A percentile compares a stretch with the other conserved stretches of the same genome.
phyloP scores from a whole-genome alignment of 345 rosid genomes.

The Passiflora organensis region DNA sequence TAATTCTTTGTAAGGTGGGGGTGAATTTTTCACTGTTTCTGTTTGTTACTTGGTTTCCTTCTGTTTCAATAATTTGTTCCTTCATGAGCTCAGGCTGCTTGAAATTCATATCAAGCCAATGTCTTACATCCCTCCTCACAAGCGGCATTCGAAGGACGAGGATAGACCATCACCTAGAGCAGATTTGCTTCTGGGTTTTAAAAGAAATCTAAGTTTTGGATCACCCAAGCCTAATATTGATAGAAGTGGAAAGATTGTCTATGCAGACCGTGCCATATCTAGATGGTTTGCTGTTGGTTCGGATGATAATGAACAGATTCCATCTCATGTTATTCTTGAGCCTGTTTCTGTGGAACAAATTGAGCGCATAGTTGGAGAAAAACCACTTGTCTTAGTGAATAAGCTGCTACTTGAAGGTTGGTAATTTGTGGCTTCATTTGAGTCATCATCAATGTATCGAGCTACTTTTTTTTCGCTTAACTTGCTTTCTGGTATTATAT shows the following conservation, averaged over 20 bases:
- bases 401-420: constrained; percentile 24
- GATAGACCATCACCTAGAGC: constrained; percentile 28
- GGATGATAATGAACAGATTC: constrained; percentile 28
- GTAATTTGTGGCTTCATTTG: constrained; percentile 4
- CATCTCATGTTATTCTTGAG: constrained; percentile 30
- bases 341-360: constrained; percentile 28
- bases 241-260: constrained; percentile 27
- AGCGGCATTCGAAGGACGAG: constrained; percentile 37
- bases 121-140: constrained; percentile 23
- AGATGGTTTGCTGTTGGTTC: constrained; percentile 52
- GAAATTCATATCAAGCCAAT: neutral
- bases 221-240: constrained; percentile 5
- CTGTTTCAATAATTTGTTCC: too few relatives aligned
- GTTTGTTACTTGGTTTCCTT: too few relatives aligned
- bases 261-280: constrained; percentile 25
- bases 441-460: too few relatives aligned
- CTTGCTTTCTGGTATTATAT: too few relatives aligned
- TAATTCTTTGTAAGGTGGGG: too few relatives aligned
- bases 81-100: too few relatives aligned
- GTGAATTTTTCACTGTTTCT: too few relatives aligned
- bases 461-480: neutral
- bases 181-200: constrained; percentile 28
- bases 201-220: constrained; percentile 22
- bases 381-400: constrained; percentile 34
- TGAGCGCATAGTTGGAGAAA: constrained; percentile 24